Conservation (phyloP, 1,284 basidiomycete species). For the Apiotrichum domesticum region DNA sequence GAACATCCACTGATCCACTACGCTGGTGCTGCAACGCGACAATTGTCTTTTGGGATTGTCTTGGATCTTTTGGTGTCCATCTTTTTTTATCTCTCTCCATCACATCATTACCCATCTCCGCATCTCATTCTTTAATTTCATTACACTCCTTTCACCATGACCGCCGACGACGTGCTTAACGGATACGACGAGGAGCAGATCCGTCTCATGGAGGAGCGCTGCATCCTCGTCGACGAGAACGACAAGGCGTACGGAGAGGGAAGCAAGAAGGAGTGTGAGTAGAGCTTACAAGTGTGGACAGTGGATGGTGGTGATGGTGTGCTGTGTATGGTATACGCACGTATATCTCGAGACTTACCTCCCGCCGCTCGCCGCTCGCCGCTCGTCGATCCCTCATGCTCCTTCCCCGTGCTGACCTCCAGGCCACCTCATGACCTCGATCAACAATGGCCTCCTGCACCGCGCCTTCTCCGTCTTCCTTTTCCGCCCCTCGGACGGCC, state of each 20-base stretch:
- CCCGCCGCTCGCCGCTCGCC: too few relatives aligned
- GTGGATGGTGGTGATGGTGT: too few relatives aligned
- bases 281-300: too few relatives aligned
- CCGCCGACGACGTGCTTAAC: slow-evolving; percentile 26
- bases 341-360: too few relatives aligned
- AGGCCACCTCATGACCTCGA: slow-evolving; percentile 98
- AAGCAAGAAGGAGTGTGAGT: slow-evolving; percentile 93
- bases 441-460: slow-evolving; percentile 88
- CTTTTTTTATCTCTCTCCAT: too few relatives aligned
- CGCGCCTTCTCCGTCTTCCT: slow-evolving; percentile 97
- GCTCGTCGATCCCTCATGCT: too few relatives aligned
- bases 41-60: too few relatives aligned
- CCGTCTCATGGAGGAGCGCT: slow-evolving; percentile 93
- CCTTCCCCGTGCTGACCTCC: slow-evolving; percentile 1
- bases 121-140: not conserved
- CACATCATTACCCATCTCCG: too few relatives aligned
- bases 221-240: slow-evolving; percentile 88
- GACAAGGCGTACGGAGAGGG: slow-evolving; percentile 83
- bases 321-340: too few relatives aligned
- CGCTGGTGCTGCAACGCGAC: too few relatives aligned
- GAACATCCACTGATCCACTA: too few relatives aligned
- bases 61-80: too few relatives aligned
- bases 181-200: slow-evolving; percentile 50
- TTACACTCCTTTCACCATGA: not conserved
- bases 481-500: slow-evolving; percentile 89